Evolutionary conservation across 768 basidiomycete species (phyloP), one percentile per base, ranked within the genome.

Genomic region (Sarcodon aspratus): DNA sequence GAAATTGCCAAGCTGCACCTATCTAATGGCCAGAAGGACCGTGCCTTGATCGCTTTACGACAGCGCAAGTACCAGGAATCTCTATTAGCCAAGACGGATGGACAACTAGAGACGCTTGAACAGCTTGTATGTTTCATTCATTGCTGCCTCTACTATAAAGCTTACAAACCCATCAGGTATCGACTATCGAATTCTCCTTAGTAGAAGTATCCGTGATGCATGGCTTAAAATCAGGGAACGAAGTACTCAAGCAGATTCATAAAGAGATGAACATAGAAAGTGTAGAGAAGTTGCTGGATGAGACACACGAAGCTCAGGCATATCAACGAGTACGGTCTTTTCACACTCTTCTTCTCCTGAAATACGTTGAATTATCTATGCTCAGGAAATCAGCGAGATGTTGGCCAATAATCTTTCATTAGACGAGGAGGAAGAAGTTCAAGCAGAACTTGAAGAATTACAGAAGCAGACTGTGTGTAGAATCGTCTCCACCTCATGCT

Each of bases 381-480:
- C 45, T 5, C 57, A 99, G 96, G 96, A 99, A 77, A 84, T 99
- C 46, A 76, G 85, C 52, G 83, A 89, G 61, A 77, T 95, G 69
- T 70, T 99, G 17, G 76, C 84, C 45, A 90, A 84, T 55, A 81
- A 72, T 37, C 73, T 99, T 52, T 83, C 85, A 1, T 61, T 82
- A 10, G 93, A 95, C 42, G 96, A 99, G 43, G 96, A 99, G 61
- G 94, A 96, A 37, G 85, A 82, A 12, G 95, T 99, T 0, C 89
- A 94, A 60, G 71, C 71, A 6, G 96, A 99, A 61, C 69, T 99
- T 27, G 68, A 66, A 27, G 70, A 73, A 46, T 65, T 99, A 10
- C 79, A 94, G 61, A 68, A 63, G 12, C 78, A 80, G 55, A 65
- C 74, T 49, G 83, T 87, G 45, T 50, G 80, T 66, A 3, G 0